Conservation (phyloP, 257 asterid genomes). For the Nicotiana sylvestris region DNA sequence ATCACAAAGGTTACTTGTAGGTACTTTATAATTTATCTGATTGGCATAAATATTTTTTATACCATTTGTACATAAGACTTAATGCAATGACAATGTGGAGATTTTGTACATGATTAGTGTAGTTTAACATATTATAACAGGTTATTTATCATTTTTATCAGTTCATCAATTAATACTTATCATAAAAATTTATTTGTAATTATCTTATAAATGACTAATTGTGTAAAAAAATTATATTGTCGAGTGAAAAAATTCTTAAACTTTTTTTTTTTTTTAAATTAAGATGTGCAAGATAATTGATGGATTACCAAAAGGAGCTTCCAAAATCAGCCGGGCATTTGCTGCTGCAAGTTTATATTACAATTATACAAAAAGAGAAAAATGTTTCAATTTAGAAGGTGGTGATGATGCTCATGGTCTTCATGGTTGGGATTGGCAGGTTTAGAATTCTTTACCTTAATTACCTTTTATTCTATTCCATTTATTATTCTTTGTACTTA, state of each 20-base stretch:
- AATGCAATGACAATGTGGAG: neutral
- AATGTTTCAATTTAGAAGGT: conserved; percentile 57
- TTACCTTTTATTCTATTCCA: neutral
- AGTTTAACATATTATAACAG: neutral
- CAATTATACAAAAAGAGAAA: conserved; percentile 55
- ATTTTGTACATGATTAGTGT: neutral
- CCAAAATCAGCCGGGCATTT: conserved; percentile 49
- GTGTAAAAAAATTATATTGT: neutral
- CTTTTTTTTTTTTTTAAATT: neutral
- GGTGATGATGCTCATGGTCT: conserved; percentile 56
- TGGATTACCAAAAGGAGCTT: conserved; percentile 35
- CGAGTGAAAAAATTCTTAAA: neutral
- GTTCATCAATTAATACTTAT: neutral
- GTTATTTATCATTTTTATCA: neutral
- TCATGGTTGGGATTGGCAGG: conserved; percentile 84
- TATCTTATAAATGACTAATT: neutral
- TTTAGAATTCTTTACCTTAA: conserved; percentile 3
- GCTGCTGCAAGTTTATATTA: conserved; percentile 75
- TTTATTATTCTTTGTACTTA: accelerated
- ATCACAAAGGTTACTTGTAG: neutral
- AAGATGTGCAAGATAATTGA: conserved; percentile 78
- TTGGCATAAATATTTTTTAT: neutral
- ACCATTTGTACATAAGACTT: neutral
- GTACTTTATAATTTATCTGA: no score
- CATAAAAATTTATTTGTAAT: neutral